Evolutionary conservation across 202 grass and related monocot species (phyloP).

Genomic region (Brachypodium distachyon): DNA sequence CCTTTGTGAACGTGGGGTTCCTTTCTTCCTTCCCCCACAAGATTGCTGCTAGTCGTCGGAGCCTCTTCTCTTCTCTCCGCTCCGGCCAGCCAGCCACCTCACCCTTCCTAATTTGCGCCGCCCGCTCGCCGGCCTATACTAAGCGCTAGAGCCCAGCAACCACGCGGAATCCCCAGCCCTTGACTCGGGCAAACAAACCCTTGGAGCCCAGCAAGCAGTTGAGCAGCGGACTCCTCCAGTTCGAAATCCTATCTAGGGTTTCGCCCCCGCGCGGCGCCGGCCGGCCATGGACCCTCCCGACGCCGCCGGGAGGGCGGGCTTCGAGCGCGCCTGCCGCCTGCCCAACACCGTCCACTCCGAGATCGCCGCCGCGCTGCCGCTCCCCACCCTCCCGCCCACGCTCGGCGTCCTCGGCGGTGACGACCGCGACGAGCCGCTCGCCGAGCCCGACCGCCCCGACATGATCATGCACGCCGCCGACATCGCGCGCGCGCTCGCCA

Average conservation of each 20-base stretch:
- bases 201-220: not conserved
- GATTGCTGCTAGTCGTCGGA: slow-evolving; percentile 7
- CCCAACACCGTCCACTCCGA: slow-evolving; percentile 85
- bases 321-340: slow-evolving; percentile 76
- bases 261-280: not conserved
- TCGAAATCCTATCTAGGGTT: slow-evolving; percentile 44
- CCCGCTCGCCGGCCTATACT: not conserved
- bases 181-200: too few relatives aligned
- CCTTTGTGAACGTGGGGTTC: not conserved
- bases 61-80: not conserved
- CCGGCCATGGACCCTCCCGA: slow-evolving; percentile 12
- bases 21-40: not conserved
- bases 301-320: slow-evolving; percentile 13
- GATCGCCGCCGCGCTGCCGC: slow-evolving; percentile 57
- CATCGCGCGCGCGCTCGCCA: slow-evolving; percentile 71
- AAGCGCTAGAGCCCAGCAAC: not conserved
- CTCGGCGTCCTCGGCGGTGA: slow-evolving; percentile 53
- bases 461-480: slow-evolving; percentile 66
- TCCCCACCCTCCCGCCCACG: slow-evolving; percentile 55
- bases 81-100: not conserved
- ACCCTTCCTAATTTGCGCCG: not conserved
- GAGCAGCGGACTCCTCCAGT: not conserved
- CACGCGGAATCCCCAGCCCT: not conserved
- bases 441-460: slow-evolving; percentile 49
- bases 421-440: slow-evolving; percentile 52